Evolutionary conservation across 2,329 filamentous ascomycete genomes (phyloP), one percentile per base, ranked within the genome.

Genomic region (Alternaria incomplexa): DNA sequence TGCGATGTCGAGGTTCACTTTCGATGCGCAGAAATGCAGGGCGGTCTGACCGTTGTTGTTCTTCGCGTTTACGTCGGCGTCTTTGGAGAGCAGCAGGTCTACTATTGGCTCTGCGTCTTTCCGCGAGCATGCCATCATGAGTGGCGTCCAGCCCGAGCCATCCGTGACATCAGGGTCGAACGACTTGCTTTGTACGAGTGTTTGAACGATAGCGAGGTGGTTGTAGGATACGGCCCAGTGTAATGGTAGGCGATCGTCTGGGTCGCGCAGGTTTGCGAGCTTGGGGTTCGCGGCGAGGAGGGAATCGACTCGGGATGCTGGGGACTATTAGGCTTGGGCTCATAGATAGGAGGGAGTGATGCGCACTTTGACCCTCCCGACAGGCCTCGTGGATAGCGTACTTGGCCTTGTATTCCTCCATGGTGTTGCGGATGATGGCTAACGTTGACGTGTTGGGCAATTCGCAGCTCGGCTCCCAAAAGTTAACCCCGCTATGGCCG

Each of bases 221-320:
- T 96, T 96, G 79, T 92, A 91, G 22, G 94, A 96, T 2, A 89
- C 88, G 0, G 96, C 95, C 96, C 96, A 99, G 84, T 99, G 96
- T 61, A 98, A 89, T 3, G 96, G 90, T 40, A 97, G 87, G 47
- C 96, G 92, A 15, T 93, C 93, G 79, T 99, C 96, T 52, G 92
- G 90, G 74, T 99, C 96, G 74, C 83, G 84, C 73, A 89, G 88
- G 61, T 83, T 85, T 25, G 92, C 90, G 43, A 96, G 87, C 73
- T 92, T 94, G 3, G 92, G 90, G 75, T 97, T 93, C 69, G 90
- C 90, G 76, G 88, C 88, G 46, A 95, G 83, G 17, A 95, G 85
- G 9, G 91, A 91, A 81, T 97, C 93, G 36, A 92, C 91, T 25
- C 88, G 81, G 60, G 86, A 82, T 28, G 86, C 93, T 96, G 72